A percentile compares a stretch with the other conserved stretches of the same genome.
phyloP scores from a whole-genome alignment of 2,329 filamentous ascomycete genomes.

The Epichloe aotearoae region DNA sequence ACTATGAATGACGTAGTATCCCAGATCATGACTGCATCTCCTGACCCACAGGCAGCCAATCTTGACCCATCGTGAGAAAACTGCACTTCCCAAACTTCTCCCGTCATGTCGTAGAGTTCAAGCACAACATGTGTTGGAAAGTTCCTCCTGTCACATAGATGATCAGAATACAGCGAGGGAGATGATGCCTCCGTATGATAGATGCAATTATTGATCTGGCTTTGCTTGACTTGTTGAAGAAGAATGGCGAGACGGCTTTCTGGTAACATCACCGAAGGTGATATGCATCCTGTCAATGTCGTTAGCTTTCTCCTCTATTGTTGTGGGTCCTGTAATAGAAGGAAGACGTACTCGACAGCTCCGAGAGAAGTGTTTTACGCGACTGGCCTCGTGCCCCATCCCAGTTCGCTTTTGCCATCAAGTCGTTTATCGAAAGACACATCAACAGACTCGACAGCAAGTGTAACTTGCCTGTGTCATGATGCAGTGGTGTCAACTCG shows the following conservation, averaged over 20 bases:
- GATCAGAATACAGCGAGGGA: slow-evolving; percentile 81
- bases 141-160: slow-evolving; percentile 63
- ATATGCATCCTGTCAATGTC: slow-evolving; percentile 58
- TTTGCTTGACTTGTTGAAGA: slow-evolving; percentile 69
- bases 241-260: slow-evolving; percentile 75
- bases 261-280: slow-evolving; percentile 92
- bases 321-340: neutral
- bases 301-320: neutral
- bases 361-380: slow-evolving; percentile 59
- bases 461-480: slow-evolving; percentile 65
- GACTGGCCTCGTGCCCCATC: slow-evolving; percentile 68
- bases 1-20: slow-evolving; percentile 58
- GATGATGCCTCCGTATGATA: slow-evolving; percentile 74
- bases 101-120: slow-evolving; percentile 58
- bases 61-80: slow-evolving; percentile 81
- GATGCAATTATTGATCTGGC: slow-evolving; percentile 69
- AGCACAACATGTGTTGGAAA: slow-evolving; percentile 64
- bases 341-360: slow-evolving; percentile 59
- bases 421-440: slow-evolving; percentile 65
- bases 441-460: slow-evolving; percentile 82
- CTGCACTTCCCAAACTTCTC: slow-evolving; percentile 83
- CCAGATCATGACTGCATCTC: slow-evolving; percentile 67
- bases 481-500: slow-evolving; percentile 76
- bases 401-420: slow-evolving; percentile 69
- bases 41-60: slow-evolving; percentile 70